These are phyloP conservation scores for Candida freyschussii DNA, from an alignment of 1,139 yeast species.

Conservation along the genomic window DNA sequence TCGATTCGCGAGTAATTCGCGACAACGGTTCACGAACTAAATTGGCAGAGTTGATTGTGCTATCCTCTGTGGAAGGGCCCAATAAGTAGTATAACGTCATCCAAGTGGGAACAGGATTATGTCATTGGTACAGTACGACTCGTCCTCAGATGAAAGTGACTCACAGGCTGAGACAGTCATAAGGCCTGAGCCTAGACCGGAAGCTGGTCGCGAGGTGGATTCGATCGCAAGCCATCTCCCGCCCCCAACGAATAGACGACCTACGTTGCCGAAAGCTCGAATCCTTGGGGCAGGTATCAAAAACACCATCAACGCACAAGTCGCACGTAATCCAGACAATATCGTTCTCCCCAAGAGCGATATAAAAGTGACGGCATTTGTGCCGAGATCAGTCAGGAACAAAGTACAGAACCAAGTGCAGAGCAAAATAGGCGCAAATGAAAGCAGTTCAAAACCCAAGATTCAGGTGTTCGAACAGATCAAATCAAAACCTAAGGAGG, in stretches of 20 bases:
- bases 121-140: constrained; percentile 15
- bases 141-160: constrained; percentile 15
- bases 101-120: constrained; percentile 1
- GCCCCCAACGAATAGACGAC: constrained; percentile 19
- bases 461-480: constrained; percentile 1
- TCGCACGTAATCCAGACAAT: constrained; percentile 17
- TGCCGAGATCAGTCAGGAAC: constrained; percentile 19
- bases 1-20: too few species aligned
- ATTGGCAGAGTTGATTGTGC: too few species aligned
- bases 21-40: too few species aligned
- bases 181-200: too few species aligned
- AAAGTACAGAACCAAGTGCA: constrained; percentile 3
- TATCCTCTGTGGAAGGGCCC: too few species aligned
- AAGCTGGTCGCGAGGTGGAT: constrained; percentile 1
- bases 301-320: constrained; percentile 10
- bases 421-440: neutral
- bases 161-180: too few species aligned
- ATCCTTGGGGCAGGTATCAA: constrained; percentile 17
- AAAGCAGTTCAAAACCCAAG: neutral
- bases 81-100: neutral
- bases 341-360: constrained; percentile 15
- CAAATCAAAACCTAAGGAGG: constrained; percentile 1
- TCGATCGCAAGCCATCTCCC: constrained; percentile 25
- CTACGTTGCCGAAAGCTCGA: constrained; percentile 9
- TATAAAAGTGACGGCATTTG: constrained; percentile 18